These are phyloP conservation scores for Neurospora sp. DNA, from an alignment of 495 filamentous ascomycete species.

Conservation along the genomic window DNA sequence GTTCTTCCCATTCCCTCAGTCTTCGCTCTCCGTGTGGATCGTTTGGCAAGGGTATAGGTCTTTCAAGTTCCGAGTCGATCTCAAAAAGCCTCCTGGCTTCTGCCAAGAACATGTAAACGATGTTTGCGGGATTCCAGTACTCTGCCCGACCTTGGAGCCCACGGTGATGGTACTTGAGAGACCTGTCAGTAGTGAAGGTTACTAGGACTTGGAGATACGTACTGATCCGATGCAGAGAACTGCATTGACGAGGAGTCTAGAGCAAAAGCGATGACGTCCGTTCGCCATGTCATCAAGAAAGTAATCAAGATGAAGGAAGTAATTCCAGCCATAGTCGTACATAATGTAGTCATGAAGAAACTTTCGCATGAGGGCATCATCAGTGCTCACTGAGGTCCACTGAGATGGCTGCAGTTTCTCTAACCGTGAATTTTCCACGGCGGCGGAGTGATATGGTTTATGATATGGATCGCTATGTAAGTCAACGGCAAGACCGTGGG, in stretches of 20 bases:
- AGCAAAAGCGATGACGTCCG: constrained; percentile 24
- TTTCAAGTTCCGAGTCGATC: constrained; percentile 14
- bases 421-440: constrained; percentile 22
- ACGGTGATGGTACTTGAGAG: constrained; percentile 20
- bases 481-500: constrained; percentile 6
- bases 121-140: constrained; percentile 27
- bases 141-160: constrained; percentile 21
- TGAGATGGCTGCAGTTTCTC: constrained; percentile 20
- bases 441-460: constrained; percentile 26
- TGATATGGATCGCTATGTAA: constrained; percentile 20
- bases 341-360: constrained; percentile 27
- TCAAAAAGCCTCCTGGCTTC: constrained; percentile 32
- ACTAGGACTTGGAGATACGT: constrained; percentile 9
- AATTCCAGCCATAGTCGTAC: constrained; percentile 28
- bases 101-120: constrained; percentile 30
- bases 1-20: constrained; percentile 13
- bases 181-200: not conserved
- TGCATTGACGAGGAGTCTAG: constrained; percentile 27
- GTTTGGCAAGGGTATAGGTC: constrained; percentile 4
- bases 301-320: constrained; percentile 26
- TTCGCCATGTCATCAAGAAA: constrained; percentile 30
- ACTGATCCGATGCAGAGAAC: constrained; percentile 27
- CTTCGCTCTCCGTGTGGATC: constrained; percentile 13
- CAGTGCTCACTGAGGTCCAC: constrained; percentile 28
- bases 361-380: constrained; percentile 23